Evolutionary conservation across 176 grass and related monocot species (phyloP).

Genomic region (Zizania latifolia): DNA sequence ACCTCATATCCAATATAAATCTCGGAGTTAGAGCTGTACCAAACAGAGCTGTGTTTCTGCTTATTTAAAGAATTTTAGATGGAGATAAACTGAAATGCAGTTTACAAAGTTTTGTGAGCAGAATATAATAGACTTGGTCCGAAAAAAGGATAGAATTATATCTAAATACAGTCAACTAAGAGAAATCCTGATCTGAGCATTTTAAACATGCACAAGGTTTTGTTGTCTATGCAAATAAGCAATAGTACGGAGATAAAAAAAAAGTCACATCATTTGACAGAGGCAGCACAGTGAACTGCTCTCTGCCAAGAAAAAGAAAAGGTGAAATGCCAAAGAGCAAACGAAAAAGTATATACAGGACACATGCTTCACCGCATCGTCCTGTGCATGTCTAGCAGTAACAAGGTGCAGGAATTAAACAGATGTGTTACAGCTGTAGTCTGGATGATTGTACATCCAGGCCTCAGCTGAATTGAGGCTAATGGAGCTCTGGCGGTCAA

Average conservation of each 20-base stretch:
- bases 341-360: slow-evolving; percentile 18
- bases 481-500: slow-evolving; percentile 2
- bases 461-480: not conserved
- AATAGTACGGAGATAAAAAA: not conserved
- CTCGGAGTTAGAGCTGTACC: too few species aligned
- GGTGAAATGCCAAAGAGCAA: not conserved
- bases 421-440: not conserved
- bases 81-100: not conserved
- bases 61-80: not conserved
- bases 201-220: not conserved
- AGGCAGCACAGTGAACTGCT: not conserved
- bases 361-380: not conserved
- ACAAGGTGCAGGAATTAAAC: not conserved
- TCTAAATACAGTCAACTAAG: not conserved
- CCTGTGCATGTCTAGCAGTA: not conserved
- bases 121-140: not conserved
- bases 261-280: not conserved
- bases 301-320: not conserved
- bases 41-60: not conserved
- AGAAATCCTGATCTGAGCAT: not conserved
- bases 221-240: not conserved
- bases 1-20: too few species aligned
- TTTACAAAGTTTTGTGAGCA: not conserved
- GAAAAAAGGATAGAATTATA: too few species aligned
- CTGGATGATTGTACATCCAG: not conserved